A percentile compares a stretch with the other conserved stretches of the same genome.
Evolutionary conservation across 1,284 basidiomycete species (phyloP).

Genomic region (Tilletia horrida): DNA sequence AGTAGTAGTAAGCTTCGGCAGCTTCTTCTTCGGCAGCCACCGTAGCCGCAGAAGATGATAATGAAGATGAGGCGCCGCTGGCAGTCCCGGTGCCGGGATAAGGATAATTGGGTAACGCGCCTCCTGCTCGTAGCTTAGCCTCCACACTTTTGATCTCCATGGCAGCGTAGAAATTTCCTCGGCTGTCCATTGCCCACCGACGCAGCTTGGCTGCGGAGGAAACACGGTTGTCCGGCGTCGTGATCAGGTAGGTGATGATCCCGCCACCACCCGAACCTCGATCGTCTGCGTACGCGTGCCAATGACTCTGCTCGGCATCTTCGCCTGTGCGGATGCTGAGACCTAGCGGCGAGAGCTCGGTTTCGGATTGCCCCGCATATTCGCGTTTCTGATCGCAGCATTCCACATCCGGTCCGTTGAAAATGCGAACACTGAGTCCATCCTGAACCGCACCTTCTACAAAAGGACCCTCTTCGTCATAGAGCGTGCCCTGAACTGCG

Average conservation of each 20-base stretch:
- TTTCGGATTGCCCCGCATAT: constrained; percentile 20
- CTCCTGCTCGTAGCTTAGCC: constrained; percentile 43
- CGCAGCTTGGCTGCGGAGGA: constrained; percentile 51
- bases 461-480: constrained; percentile 48
- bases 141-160: constrained; percentile 54
- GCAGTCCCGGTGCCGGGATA: constrained; percentile 13
- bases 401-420: constrained; percentile 23
- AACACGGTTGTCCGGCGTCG: constrained; percentile 53
- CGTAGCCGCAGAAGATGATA: too few relatives aligned
- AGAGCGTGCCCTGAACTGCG: constrained; percentile 49
- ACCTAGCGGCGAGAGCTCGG: constrained; percentile 25
- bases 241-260: constrained; percentile 42
- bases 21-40: not conserved
- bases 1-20: constrained; percentile 27
- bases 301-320: constrained; percentile 24
- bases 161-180: constrained; percentile 50
- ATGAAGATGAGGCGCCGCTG: constrained; percentile 17
- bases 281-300: not conserved
- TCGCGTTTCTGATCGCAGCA: not conserved
- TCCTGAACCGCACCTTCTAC: constrained; percentile 48
- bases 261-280: not conserved
- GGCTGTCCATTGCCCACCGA: constrained; percentile 52
- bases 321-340: constrained; percentile 28
- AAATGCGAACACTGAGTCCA: constrained; percentile 50
- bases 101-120: constrained; percentile 23